phyloP scores from a whole-genome alignment of 2,329 filamentous ascomycete species.

The Annulohypoxylon truncatum region DNA sequence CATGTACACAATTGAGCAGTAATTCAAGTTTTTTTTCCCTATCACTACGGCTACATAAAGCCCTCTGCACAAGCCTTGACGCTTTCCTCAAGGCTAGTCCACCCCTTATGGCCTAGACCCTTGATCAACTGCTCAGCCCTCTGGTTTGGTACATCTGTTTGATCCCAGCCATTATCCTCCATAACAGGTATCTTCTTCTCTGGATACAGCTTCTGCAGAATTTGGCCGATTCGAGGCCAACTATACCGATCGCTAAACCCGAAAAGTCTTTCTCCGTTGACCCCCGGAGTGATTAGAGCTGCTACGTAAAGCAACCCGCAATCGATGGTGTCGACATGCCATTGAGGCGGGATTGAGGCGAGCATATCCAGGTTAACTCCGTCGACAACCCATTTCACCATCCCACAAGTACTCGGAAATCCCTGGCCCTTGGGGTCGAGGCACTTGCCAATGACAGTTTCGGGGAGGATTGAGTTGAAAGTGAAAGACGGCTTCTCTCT shows the following conservation, averaged over 20 bases:
- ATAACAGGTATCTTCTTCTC: constrained; percentile 42
- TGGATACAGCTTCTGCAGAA: constrained; percentile 48
- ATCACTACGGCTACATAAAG: no score
- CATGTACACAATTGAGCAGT: no score
- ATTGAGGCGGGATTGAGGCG: constrained; percentile 46
- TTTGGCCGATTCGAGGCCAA: constrained; percentile 46
- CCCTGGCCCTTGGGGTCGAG: constrained; percentile 48
- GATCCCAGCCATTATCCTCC: constrained; percentile 46
- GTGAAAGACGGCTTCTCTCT: constrained; percentile 45
- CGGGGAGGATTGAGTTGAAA: constrained; percentile 51
- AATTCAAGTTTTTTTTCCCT: no score
- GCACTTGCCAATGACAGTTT: constrained; percentile 48
- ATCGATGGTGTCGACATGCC: constrained; percentile 49
- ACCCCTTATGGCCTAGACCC: constrained; percentile 44
- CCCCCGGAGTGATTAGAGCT: constrained; percentile 44
- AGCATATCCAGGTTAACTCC: constrained; percentile 41
- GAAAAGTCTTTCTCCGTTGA: constrained; percentile 49
- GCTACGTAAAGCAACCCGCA: constrained; percentile 49
- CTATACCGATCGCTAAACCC: constrained; percentile 50
- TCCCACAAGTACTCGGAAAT: constrained; percentile 49
- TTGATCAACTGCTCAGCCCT: constrained; percentile 45
- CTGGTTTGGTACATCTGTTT: constrained; percentile 49
- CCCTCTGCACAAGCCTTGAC: constrained; percentile 43
- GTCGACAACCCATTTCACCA: constrained; percentile 50
- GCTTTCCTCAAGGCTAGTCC: constrained; percentile 50